Conservation (phyloP, 257 asterid genomes). For the Solanum chmielewskii region DNA sequence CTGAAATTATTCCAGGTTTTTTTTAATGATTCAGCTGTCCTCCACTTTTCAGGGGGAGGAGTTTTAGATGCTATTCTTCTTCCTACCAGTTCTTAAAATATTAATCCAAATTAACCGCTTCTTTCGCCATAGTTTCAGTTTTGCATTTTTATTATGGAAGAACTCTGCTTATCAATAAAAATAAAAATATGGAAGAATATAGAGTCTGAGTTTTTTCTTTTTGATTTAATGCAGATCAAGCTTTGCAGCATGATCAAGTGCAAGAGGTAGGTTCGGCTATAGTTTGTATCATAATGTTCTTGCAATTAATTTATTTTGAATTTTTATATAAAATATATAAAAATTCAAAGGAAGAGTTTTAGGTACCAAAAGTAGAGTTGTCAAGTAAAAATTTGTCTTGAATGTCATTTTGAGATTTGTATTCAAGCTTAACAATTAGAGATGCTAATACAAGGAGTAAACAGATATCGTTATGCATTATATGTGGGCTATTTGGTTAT, state of each 20-base stretch:
- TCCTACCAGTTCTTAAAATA: background rate
- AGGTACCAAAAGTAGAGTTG: background rate
- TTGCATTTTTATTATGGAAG: background rate
- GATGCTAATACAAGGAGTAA: background rate
- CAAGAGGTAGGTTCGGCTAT: background rate
- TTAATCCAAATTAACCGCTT: background rate
- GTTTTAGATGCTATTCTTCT: background rate
- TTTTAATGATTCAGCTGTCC: background rate
- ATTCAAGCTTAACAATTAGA: background rate
- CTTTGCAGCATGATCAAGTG: background rate
- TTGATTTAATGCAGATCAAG: conserved; percentile 2
- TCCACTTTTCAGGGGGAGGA: background rate
- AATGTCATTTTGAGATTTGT: background rate
- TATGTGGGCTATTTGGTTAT: no score
- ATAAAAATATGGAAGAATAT: background rate
- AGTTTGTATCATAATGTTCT: background rate
- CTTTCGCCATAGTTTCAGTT: background rate
- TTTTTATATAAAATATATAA: no score
- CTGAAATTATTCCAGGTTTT: background rate
- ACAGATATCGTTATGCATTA: background rate
- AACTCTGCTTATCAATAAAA: background rate
- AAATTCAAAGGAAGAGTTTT: background rate
- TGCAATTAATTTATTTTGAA: background rate
- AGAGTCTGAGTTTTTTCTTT: background rate
- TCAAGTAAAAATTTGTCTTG: background rate